phyloP scores from a whole-genome alignment of 176 grass and related monocot species.

The Puccinellia tenuiflora region DNA sequence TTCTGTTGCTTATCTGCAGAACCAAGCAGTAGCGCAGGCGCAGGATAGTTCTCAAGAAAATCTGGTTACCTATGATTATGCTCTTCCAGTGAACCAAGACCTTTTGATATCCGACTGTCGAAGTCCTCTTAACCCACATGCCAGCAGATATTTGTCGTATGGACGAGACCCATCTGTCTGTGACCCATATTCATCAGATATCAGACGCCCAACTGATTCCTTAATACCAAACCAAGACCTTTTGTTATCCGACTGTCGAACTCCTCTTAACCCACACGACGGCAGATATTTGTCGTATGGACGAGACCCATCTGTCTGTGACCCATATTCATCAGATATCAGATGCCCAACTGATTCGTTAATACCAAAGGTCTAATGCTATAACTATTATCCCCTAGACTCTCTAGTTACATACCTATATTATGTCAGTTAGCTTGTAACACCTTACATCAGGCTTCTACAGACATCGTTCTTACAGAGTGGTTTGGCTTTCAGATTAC shows the following conservation, averaged over 20 bases:
- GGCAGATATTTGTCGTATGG: conserved; percentile 42
- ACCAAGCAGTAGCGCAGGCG: not conserved
- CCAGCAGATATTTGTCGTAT: conserved; percentile 35
- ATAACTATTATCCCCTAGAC: not conserved
- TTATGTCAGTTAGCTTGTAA: not conserved
- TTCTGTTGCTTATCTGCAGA: conserved; percentile 21
- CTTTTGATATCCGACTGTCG: conserved; percentile 38
- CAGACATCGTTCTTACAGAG: not conserved
- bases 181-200: conserved; percentile 28
- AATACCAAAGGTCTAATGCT: conserved; percentile 47
- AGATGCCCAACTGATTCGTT: conserved; percentile 28
- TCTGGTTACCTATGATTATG: conserved; percentile 35
- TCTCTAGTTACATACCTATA: not conserved
- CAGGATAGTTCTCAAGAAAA: conserved; percentile 32
- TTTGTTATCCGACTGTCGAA: conserved; percentile 40
- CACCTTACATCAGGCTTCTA: not conserved
- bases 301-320: conserved; percentile 31
- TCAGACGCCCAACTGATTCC: conserved; percentile 21
- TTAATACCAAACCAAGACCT: conserved; percentile 48
- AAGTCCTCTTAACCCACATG: conserved; percentile 13
- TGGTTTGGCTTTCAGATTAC: conserved; percentile 46
- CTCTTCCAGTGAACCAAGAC: conserved; percentile 36
- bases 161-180: conserved; percentile 37
- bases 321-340: conserved; percentile 27
- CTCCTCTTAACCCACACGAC: conserved; percentile 2